Evolutionary conservation across 257 asterid species (phyloP), one percentile per base, ranked within the genome.

Genomic region (Henckelia pumila): DNA sequence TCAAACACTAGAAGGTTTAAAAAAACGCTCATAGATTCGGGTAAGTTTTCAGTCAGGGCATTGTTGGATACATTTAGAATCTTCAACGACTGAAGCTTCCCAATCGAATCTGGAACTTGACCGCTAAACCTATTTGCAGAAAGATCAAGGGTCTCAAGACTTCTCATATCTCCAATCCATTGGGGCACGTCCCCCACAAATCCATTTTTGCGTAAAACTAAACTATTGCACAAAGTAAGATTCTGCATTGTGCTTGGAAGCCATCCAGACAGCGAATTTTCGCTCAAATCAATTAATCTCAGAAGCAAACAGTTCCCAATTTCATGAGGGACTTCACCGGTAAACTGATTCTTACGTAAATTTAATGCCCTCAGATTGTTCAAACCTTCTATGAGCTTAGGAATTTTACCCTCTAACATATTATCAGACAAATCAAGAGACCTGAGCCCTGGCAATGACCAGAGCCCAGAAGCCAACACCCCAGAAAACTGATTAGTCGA

Each of bases 401-500:
- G 89, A 59, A 90, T 84, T 69, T 78, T 86, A 32, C 95, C 95
- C 62, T 84, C 88, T 74, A 90, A 77, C 71, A 78, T 11, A 71
- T 90, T 90, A 52, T 84, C 86, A 32, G 97, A 91, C 66, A 94
- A 70, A 78, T 94, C 99, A 66, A 94, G 87, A 3, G 89, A 73
- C 80, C 95, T 84, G 17, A 91, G 79, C 68, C 84, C 91, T 4
- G 69, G 71, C 80, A 94, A 71, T 24, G 91, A 80, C 97, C 95
- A 94, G 55, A 91, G 59, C 23, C 80, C 92, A 21, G 78, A 59
- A 11, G 96, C 89, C 66, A 94, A 71, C 47, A 67, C 20, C 32
- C 99, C 99, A 0, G 93, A 83, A 69, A 94, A 87, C 85, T 77
- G 89, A 77, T 94, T 94, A 14, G 86, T 82, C 0, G 99, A 94